Conservation (phyloP, 1,139 yeast species). For the Candida pseudoviswanathii region DNA sequence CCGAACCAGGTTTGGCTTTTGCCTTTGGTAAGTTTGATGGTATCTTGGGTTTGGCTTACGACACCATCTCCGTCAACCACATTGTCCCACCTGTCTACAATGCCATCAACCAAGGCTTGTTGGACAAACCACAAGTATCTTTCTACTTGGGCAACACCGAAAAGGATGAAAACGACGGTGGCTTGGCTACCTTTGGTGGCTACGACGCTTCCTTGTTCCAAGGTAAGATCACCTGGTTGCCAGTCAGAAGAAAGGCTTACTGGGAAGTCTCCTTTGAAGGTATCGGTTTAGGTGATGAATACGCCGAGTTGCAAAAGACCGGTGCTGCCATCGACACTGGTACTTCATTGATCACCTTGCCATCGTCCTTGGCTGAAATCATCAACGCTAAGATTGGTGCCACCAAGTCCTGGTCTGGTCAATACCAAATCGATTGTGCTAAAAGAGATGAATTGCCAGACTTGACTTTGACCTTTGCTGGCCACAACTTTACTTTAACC, state of each 20-base stretch:
- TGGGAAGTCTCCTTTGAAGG: slow-evolving; percentile 97
- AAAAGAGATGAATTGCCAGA: slow-evolving; percentile 84
- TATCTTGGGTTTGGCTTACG: slow-evolving; percentile 91
- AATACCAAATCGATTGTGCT: slow-evolving; percentile 88
- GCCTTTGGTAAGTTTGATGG: slow-evolving; percentile 99
- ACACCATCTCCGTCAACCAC: slow-evolving; percentile 82
- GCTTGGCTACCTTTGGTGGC: slow-evolving; percentile 95
- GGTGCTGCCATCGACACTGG: slow-evolving; percentile 99
- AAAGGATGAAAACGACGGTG: slow-evolving; percentile 70
- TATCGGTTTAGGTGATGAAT: slow-evolving; percentile 87
- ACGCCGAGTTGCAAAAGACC: slow-evolving; percentile 74
- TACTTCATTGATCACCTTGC: slow-evolving; percentile 92
- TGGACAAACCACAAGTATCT: slow-evolving; percentile 84
- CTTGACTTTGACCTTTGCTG: slow-evolving; percentile 83
- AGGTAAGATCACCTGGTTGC: slow-evolving; percentile 91
- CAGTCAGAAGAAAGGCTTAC: slow-evolving; percentile 98
- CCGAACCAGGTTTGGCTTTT: slow-evolving; percentile 96
- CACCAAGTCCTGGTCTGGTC: slow-evolving; percentile 95
- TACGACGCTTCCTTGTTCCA: slow-evolving; percentile 69
- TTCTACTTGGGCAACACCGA: slow-evolving; percentile 84
- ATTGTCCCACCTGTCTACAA: slow-evolving; percentile 93
- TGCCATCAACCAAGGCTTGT: slow-evolving; percentile 76
- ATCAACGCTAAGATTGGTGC: slow-evolving; percentile 96
- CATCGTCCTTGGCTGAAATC: slow-evolving; percentile 93
- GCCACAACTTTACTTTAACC: slow-evolving; percentile 84